Percentiles rank a stretch among this genome's conserved stretches.
phyloP scores from a whole-genome alignment of 148 eudicot species.

The Cornus suecica region DNA sequence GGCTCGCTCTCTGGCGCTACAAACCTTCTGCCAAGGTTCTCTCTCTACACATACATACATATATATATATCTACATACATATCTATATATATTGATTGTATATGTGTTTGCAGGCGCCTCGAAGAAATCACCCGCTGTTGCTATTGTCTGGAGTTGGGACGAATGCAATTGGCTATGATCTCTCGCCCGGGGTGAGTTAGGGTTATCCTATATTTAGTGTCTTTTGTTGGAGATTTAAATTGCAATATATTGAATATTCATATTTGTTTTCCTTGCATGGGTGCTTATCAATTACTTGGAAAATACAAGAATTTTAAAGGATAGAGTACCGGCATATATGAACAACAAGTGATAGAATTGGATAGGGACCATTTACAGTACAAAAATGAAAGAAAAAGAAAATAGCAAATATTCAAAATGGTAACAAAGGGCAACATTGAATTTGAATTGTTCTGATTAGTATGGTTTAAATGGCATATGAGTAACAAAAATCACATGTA shows the following conservation, averaged over 20 bases:
- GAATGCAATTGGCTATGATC: slow-evolving; percentile 95
- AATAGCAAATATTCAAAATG: too few species aligned
- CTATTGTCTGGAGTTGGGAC: slow-evolving; percentile 94
- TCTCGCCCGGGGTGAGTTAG: slow-evolving; percentile 74
- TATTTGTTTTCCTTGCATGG: too few species aligned
- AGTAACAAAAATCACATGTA: not conserved
- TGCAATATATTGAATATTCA: not conserved
- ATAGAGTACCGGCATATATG: too few species aligned
- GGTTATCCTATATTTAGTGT: not conserved
- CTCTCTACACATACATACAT: not conserved
- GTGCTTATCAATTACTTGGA: too few species aligned
- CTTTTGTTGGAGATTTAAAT: not conserved
- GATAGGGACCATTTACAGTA: too few species aligned
- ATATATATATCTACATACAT: not conserved
- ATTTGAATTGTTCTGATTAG: too few species aligned
- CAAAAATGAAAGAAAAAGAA: too few species aligned
- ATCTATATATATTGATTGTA: not conserved
- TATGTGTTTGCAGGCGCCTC: slow-evolving; percentile 41
- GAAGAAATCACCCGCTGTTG: slow-evolving; percentile 83
- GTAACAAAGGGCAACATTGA: not conserved
- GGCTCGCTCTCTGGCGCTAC: slow-evolving; percentile 95
- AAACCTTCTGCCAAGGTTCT: slow-evolving; percentile 64
- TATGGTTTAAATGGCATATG: not conserved
- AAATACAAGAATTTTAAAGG: too few species aligned
- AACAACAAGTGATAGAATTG: too few species aligned